Base-by-base conservation (phyloP, 1,139 yeast genomes). In the Blastobotrys petasosporus region DNA sequence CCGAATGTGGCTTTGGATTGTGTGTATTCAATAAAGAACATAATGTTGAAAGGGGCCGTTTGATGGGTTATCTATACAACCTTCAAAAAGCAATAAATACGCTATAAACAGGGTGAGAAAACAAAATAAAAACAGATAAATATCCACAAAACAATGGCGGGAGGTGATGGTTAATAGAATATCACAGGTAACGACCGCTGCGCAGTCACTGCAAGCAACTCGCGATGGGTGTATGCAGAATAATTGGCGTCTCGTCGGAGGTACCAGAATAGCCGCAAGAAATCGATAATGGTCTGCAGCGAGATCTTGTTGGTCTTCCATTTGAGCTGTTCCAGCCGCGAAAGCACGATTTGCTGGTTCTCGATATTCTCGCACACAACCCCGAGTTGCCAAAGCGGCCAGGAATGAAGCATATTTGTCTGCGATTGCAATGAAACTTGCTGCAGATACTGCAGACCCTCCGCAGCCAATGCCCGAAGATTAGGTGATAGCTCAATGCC, bases 341-440 rank as follows among this genome's bases (percentile, higher is more conserved):
- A 37, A 12, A 49, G 35, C 17, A 55, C 43, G 3, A 40, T 17
- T 10, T 45, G 30, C 37, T 50, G 56, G 16, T 51, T 53, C 2
- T 32, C 41, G 8, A 38, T 42, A 5, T 41, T 32, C 17, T 54
- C 57, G 20, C 51, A 47, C n/a, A 45, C 44, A 8, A 55, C 47
- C 4, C 60, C 60, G 25, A 55, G 31, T 38, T 54, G 54, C 58
- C 58, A 56, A 23, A 56, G 30, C 13, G 59, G 53, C 52, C 52
- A 54, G 1, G 52, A 39, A 31, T 50, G 45, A 9, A 46, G 15
- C 8, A 44, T 38, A 29, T 46, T 47, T 25, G 38, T 37, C n/a
- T 40, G 47, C 42, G 41, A 50, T 41, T 10, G 46, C 17, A 39
- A 17, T 8, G 53, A 38, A n/a, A 46, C 43, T 17, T 47, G 43